Evolutionary conservation across 129 eudicot genomes (phyloP), one percentile per base, ranked within the genome.

Genomic region (Logfia minima): DNA sequence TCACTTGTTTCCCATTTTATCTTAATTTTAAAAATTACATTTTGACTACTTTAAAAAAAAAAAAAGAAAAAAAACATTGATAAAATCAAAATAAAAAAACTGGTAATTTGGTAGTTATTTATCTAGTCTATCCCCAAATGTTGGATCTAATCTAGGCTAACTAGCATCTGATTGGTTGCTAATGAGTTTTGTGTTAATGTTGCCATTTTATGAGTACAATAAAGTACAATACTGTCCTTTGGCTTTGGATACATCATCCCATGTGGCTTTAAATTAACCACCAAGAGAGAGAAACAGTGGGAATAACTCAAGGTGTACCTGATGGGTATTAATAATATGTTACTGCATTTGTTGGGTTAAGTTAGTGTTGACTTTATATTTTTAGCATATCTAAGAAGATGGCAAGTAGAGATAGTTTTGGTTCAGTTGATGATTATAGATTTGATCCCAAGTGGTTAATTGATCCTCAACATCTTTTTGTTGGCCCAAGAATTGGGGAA

Each of bases 401-500:
- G 90, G 88, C 77, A 81, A 78, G 84, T 68, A 80, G 81, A 72
- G 78, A 78, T 72, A 77, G 80, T 65, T 87, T 75, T 67, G 67
- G 32, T 61, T 81, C 88, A 52, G 72, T 79, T 60, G 88, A 84
- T 75, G 90, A 87, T 73, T 81, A 78, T 24, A 80, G 76, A 18
- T 79, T 87, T 79, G 90, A 87, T 78, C 34, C 86, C 52, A 87
- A 87, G 29, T 87, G 87, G 90, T 78, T 84, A 81, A 82, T 87
- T 84, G 88, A 87, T 82, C 91, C 91, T 17, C 84, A 87, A 71
- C 86, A 78, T 74, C 88, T 87, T 74, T 87, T 87, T 82, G 88
- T 87, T 79, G 91, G 91, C 1, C 88, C 91, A 68, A 82, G 83
- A 75, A 84, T 87, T 70, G 91, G 91, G n/a, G 91, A 87, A 68